A percentile compares a stretch with the other conserved stretches of the same genome.
Evolutionary conservation across 2,329 filamentous ascomycete genomes (phyloP).

Genomic region (Diaporthe sp.): DNA sequence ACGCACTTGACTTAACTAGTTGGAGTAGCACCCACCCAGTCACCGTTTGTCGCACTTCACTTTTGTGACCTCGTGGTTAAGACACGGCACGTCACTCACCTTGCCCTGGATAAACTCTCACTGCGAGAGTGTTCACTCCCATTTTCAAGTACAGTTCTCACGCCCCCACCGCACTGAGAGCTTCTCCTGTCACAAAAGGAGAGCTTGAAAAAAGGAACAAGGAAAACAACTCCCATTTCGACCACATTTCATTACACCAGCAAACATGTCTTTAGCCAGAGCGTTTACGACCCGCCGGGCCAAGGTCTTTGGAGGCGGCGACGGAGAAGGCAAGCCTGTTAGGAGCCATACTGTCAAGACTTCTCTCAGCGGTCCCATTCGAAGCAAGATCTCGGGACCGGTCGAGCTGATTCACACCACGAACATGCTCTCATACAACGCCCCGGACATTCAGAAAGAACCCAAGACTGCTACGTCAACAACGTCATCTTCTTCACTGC

Average conservation of each 20-base stretch:
- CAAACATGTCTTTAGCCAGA: slow-evolving; percentile 66
- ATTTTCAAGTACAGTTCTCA: slow-evolving; percentile 8
- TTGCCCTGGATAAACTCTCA: not conserved
- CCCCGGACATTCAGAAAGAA: slow-evolving; percentile 77
- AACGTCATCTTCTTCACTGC: slow-evolving; percentile 64
- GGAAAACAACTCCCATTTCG: not conserved
- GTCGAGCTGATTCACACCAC: slow-evolving; percentile 92
- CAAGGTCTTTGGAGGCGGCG: slow-evolving; percentile 61
- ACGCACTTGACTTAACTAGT: slow-evolving; percentile 19
- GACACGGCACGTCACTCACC: slow-evolving; percentile 34
- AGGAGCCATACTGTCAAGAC: slow-evolving; percentile 66
- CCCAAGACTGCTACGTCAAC: slow-evolving; percentile 62
- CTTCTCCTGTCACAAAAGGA: not conserved
- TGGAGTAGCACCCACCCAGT: slow-evolving; percentile 32
- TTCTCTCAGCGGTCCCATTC: slow-evolving; percentile 58
- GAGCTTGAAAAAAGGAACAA: not conserved
- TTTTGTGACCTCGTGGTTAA: slow-evolving; percentile 26
- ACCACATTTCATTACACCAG: slow-evolving; percentile 12
- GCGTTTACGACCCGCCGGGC: slow-evolving; percentile 79
- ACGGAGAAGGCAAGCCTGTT: slow-evolving; percentile 51
- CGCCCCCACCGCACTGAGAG: not conserved
- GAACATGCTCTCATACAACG: slow-evolving; percentile 96
- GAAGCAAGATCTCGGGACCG: slow-evolving; percentile 86
- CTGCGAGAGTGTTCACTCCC: not conserved
- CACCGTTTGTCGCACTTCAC: slow-evolving; percentile 24